These are phyloP conservation scores for Alnus rubra DNA, from an alignment of 306 rosid genomes.

Conservation along the genomic window DNA sequence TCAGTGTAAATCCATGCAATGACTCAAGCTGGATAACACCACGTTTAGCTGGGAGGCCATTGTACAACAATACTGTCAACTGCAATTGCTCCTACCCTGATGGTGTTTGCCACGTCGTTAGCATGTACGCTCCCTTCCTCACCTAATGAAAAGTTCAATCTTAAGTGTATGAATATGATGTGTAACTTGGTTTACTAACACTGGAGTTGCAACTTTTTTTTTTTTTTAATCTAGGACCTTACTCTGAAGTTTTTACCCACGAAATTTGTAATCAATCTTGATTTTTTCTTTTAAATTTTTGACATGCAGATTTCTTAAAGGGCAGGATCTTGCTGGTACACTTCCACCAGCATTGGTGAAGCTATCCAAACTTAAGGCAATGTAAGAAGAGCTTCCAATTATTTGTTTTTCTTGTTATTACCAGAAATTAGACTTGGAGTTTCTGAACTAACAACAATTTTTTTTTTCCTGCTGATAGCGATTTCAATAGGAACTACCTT, in stretches of 20 bases:
- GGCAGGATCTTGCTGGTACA: conserved; percentile 38
- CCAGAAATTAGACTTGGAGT: neutral
- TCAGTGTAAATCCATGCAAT: conserved; percentile 31
- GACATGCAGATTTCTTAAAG: neutral
- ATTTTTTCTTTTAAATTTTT: neutral
- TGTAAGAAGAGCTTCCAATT: conserved; percentile 24
- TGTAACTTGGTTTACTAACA: too few relatives aligned
- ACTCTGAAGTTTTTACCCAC: neutral
- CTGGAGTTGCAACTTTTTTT: too few relatives aligned
- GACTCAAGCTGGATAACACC: conserved; percentile 24
- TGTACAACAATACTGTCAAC: conserved; percentile 22
- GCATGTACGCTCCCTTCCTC: conserved; percentile 5
- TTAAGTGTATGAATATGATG: neutral
- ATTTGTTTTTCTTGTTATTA: neutral
- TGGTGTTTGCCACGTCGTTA: conserved; percentile 24
- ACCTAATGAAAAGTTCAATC: too few relatives aligned
- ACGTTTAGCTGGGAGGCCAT: neutral
- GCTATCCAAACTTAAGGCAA: conserved; percentile 29
- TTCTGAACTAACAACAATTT: neutral
- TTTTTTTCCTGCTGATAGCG: conserved; percentile 11
- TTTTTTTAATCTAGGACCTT: too few relatives aligned
- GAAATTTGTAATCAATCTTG: neutral
- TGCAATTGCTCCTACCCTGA: conserved; percentile 23
- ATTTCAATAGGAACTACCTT: conserved; percentile 33
- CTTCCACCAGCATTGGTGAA: conserved; percentile 32